Evolutionary conservation across 495 filamentous ascomycete species (phyloP), one percentile per base, ranked within the genome.

Genomic region (Aspergillus ellipticus): DNA sequence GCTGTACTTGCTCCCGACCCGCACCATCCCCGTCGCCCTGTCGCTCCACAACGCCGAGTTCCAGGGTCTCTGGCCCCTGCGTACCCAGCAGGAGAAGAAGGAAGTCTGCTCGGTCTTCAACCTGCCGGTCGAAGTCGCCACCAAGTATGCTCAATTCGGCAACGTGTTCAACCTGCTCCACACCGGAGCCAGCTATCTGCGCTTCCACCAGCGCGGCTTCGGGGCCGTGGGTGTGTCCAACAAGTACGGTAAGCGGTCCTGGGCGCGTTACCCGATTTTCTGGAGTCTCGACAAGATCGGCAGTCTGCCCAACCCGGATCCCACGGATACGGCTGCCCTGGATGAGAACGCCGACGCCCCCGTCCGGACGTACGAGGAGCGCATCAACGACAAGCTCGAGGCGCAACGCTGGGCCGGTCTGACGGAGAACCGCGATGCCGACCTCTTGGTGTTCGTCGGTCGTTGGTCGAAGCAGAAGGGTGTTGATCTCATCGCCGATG

Each of bases 401-500:
- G 84, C 85, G 9, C 85, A 89, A 61, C 78, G 82, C 60, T 89
- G 85, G 85, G 85, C 85, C 28, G 79, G 79, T 4, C 70, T 89
- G 0, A 71, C 83, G 6, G 69, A 80, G 55, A 74, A 86, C 52
- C 75, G 82, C 16, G 70, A 76, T 7, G 85, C 85, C 2, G 85
- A 89, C 47, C 72, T 89, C 2, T 82, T 89, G 51, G 85, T 88
- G 1, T 89, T 89, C 58, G 85, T 89, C 17, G 85, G 85, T 21
- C 81, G 85, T 24, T 89, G 85, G 85, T 85, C 81, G 10, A 80
- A 82, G 70, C 85, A 89, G 58, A 89, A 88, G 67, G 85, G 85
- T 29, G 76, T 89, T 29, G 85, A 89, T 66, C 69, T 88, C 29
- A 87, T 89, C 60, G 85, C 85, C 11, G 85, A 89, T 57, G 77